Percentiles rank a stretch among this genome's conserved stretches.
Conservation (phyloP, 768 basidiomycete species). For the Suillus fuscotomentosus region DNA sequence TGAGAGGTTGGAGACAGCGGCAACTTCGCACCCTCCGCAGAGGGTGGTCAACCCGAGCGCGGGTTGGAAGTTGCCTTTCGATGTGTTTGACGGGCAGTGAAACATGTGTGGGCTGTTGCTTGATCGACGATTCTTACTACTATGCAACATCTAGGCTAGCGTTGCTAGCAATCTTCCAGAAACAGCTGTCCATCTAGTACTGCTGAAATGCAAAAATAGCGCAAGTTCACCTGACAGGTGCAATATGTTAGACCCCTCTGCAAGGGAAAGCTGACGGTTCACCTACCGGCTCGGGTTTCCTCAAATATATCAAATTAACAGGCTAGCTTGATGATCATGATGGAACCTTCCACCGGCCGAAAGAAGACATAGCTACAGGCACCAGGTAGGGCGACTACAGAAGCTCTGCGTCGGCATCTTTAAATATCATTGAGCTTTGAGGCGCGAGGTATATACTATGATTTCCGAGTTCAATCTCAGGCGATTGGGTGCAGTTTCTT, state of each 20-base stretch:
- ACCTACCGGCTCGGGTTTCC: background rate
- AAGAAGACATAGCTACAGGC: no score
- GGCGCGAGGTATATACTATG: background rate
- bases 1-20: constrained; percentile 39
- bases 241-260: background rate
- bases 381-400: background rate
- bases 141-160: background rate
- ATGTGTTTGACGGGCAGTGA: constrained; percentile 56
- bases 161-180: background rate
- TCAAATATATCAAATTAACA: background rate
- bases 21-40: constrained; percentile 49
- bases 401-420: background rate
- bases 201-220: background rate
- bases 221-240: background rate
- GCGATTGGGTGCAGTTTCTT: background rate
- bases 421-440: background rate
- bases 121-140: background rate
- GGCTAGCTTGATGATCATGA: background rate
- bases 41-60: constrained; percentile 60
- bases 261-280: background rate
- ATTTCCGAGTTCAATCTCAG: background rate
- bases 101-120: background rate
- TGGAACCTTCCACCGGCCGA: no score
- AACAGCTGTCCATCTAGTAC: background rate
- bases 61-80: constrained; percentile 56